phyloP scores from a whole-genome alignment of 768 basidiomycete species.

The Boletus speciosus region DNA sequence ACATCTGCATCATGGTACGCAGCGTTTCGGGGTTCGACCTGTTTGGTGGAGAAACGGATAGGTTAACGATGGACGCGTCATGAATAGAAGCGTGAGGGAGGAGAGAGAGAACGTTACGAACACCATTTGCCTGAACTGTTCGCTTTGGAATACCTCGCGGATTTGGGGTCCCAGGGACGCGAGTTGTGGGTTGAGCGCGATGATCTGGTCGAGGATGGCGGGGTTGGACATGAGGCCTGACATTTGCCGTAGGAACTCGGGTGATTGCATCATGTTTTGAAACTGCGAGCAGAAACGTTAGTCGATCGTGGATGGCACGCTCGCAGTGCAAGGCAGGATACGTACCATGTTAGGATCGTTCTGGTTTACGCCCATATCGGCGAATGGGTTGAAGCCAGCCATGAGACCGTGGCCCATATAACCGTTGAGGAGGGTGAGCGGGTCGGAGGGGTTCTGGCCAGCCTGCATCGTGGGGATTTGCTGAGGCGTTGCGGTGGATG shows the following conservation, averaged over 20 bases:
- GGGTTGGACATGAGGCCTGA: constrained; percentile 82
- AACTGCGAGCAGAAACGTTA: constrained; percentile 42
- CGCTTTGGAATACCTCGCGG: constrained; percentile 72
- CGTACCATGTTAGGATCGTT: constrained; percentile 93
- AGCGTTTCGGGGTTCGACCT: constrained; percentile 77
- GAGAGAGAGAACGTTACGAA: constrained; percentile 30
- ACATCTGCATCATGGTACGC: constrained; percentile 75
- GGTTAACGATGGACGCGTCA: not conserved
- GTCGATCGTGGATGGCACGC: not conserved
- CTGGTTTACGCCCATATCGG: constrained; percentile 83
- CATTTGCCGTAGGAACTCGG: constrained; percentile 87
- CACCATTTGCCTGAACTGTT: constrained; percentile 74
- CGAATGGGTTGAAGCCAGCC: constrained; percentile 90
- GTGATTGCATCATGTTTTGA: constrained; percentile 81
- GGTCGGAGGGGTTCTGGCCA: constrained; percentile 86
- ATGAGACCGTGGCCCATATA: constrained; percentile 74
- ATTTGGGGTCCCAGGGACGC: constrained; percentile 76
- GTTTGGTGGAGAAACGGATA: not conserved
- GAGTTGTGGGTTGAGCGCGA: constrained; percentile 77
- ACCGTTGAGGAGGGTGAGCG: constrained; percentile 78
- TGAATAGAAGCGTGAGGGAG: not conserved
- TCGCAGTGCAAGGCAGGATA: constrained; percentile 1
- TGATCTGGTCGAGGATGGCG: constrained; percentile 82
- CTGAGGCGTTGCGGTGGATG: constrained; percentile 40
- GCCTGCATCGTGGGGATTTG: constrained; percentile 80